phyloP scores from a whole-genome alignment of 352 stramenopile genomes.

The Phytophthora kernoviae region DNA sequence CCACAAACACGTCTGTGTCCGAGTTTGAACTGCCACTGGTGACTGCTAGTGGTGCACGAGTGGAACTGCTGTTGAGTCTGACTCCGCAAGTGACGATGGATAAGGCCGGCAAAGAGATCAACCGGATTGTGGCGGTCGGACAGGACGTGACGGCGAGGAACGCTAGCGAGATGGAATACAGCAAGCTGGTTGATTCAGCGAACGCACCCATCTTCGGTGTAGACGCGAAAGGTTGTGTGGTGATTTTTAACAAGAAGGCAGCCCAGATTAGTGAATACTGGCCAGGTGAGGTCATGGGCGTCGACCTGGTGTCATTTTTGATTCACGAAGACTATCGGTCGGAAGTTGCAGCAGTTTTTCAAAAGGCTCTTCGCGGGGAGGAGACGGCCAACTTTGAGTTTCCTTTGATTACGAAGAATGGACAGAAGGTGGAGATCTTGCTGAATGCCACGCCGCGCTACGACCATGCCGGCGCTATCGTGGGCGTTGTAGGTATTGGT shows the following conservation, averaged over 20 bases:
- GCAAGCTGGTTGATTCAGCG: slow-evolving; percentile 72
- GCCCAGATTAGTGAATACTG: slow-evolving; percentile 88
- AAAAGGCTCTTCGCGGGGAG: slow-evolving; percentile 66
- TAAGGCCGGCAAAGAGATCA: slow-evolving; percentile 31
- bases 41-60: slow-evolving; percentile 47
- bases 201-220: slow-evolving; percentile 85
- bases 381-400: slow-evolving; percentile 86
- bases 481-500: slow-evolving; percentile 80
- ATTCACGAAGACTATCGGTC: slow-evolving; percentile 76
- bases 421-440: slow-evolving; percentile 75
- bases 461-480: slow-evolving; percentile 63
- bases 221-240: slow-evolving; percentile 56
- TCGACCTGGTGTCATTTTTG: slow-evolving; percentile 77
- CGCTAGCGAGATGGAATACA: slow-evolving; percentile 71
- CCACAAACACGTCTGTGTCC: slow-evolving; percentile 45
- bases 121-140: slow-evolving; percentile 68
- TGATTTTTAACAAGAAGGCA: slow-evolving; percentile 93
- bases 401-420: slow-evolving; percentile 79
- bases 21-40: slow-evolving; percentile 64
- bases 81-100: slow-evolving; percentile 53
- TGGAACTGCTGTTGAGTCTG: slow-evolving; percentile 61
- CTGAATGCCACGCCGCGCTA: slow-evolving; percentile 77
- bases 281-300: slow-evolving; percentile 87
- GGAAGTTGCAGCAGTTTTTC: slow-evolving; percentile 68
- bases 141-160: slow-evolving; percentile 72